These are phyloP conservation scores for Adenanthera pavonina DNA, from an alignment of 306 rosid genomes.

Conservation along the genomic window DNA sequence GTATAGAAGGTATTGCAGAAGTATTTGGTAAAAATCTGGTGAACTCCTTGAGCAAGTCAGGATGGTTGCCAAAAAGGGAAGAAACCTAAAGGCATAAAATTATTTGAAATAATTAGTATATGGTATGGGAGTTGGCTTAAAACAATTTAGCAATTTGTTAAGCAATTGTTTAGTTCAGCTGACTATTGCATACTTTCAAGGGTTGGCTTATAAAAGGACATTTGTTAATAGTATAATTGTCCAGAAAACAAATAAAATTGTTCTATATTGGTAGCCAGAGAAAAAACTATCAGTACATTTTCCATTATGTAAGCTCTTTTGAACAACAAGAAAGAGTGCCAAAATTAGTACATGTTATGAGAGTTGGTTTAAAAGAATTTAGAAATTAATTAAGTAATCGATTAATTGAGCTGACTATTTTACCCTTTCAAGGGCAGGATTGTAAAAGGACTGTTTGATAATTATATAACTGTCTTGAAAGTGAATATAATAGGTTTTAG, in stretches of 20 bases:
- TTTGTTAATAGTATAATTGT: background rate
- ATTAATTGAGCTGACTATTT: background rate
- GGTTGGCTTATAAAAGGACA: background rate
- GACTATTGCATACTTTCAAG: background rate
- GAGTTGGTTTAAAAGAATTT: background rate
- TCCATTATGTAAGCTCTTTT: background rate
- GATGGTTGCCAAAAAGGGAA: conserved; percentile 50
- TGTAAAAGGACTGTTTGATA: background rate
- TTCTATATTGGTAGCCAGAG: background rate
- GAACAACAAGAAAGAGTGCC: background rate
- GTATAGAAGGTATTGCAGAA: conserved; percentile 52
- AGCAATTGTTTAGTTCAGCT: background rate
- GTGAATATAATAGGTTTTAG: background rate
- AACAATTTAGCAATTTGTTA: background rate
- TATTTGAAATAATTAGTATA: background rate
- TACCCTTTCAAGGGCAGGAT: background rate
- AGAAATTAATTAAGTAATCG: background rate
- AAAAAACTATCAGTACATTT: background rate
- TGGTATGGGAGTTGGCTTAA: background rate
- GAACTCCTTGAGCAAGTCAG: conserved; percentile 65
- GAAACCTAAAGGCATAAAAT: conserved; percentile 54
- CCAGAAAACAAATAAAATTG: background rate
- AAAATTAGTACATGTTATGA: background rate
- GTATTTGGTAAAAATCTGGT: conserved; percentile 61
- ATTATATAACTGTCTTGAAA: background rate